Percentiles rank a stretch among this genome's conserved stretches.
phyloP scores from a whole-genome alignment of 257 asterid species.

The Solanum virginianum region DNA sequence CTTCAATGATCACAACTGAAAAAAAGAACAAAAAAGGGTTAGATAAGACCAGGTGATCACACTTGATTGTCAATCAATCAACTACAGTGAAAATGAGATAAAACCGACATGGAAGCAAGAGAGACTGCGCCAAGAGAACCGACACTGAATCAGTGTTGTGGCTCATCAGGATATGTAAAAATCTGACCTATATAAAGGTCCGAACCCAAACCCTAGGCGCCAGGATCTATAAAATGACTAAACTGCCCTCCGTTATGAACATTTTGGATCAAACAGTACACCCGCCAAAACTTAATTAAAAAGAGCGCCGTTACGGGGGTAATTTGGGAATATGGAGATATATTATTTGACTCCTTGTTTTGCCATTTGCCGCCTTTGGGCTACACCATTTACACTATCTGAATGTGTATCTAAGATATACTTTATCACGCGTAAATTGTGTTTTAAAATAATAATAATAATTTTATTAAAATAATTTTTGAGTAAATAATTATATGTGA shows the following conservation, averaged over 20 bases:
- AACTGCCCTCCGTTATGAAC: slow-evolving; percentile 10
- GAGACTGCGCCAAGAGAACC: slow-evolving; percentile 26
- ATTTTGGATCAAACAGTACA: not conserved
- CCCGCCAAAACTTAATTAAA: slow-evolving; percentile 26
- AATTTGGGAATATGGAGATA: slow-evolving; percentile 10
- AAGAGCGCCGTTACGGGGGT: slow-evolving; percentile 22
- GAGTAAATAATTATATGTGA: not conserved
- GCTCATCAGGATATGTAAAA: slow-evolving; percentile 1
- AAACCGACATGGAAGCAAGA: slow-evolving; percentile 11
- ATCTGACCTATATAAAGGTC: slow-evolving; percentile 18
- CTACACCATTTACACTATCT: not conserved
- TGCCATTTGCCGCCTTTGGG: not conserved
- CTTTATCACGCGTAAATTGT: not conserved
- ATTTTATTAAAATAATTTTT: not conserved
- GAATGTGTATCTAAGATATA: not conserved
- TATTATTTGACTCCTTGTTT: not conserved
- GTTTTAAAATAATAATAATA: not conserved
- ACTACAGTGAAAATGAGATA: slow-evolving; percentile 9
- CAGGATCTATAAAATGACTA: slow-evolving; percentile 26
- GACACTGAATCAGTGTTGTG: slow-evolving; percentile 11
- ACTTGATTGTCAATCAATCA: not conserved
- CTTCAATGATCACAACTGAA: not conserved
- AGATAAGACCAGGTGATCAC: not conserved
- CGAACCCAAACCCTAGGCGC: slow-evolving; percentile 72
- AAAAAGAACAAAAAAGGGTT: not conserved